Evolutionary conservation across 2,329 filamentous ascomycete species (phyloP), one percentile per base, ranked within the genome.

Genomic region (Pestalotiopsis sp.): DNA sequence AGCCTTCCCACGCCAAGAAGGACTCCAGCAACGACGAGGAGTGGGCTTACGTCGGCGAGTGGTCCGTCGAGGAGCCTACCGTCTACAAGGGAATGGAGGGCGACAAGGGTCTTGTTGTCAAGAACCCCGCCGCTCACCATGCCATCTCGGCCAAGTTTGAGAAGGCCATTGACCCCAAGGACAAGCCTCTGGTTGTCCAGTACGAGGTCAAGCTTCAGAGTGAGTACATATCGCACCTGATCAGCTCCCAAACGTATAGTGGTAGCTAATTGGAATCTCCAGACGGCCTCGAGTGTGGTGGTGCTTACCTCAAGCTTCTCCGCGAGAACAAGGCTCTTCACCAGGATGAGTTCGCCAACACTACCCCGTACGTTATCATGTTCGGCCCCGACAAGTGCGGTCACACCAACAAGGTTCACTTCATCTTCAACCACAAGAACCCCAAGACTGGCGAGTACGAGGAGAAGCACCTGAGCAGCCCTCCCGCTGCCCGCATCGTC

Each of bases 341-440:
- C 86, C 90, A 93, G 78, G 95, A 98, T 74, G 96, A 99, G 87
- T 99, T 99, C 87, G 94, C 93, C 82, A 98, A 99, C 85, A 90
- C 92, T 71, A 97, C 95, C 58, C 96, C 96, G 63, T 99, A 99
- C 81, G 93, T 99, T 76, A 97, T 99, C 89, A 99, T 99, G 96
- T 99, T 99, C 81, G 96, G 96, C 75, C 96, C 96, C 77, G 96
- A 99, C 88, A 98, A 98, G 92, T 99, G 96, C 82, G 96, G 96
- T 83, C 90, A 94, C 81, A 98, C 94, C 83, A 99, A 99, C 92
- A 98, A 98, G 92, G 93, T 97, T 66, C 89, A 90, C 84, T 97
- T 99, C 86, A 99, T 99, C 83, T 97, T 99, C 91, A 96, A 97
- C 85, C 96, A 99, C 92, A 99, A 98, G 93, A 99, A 98, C 90